Evolutionary conservation across 352 stramenopile species (phyloP), one percentile per base, ranked within the genome.

Genomic region (Phytopythium litorale): DNA sequence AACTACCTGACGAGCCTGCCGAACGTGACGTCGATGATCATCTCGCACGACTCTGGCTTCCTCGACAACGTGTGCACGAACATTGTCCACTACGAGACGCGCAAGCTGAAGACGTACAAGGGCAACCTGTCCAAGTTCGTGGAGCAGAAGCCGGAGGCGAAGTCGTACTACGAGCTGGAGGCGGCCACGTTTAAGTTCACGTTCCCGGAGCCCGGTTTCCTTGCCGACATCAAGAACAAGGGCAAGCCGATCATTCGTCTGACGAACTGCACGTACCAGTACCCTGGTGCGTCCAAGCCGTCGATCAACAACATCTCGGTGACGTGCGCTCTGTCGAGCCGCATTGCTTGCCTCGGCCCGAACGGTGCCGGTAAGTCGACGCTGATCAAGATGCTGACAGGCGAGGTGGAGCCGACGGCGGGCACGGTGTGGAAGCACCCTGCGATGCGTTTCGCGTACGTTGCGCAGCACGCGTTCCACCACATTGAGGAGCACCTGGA

Each of bases 1-100:
- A 87, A 97, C 61, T 98, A 97, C 81, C 71, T 98, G 59, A 87
- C 78, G 64, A 81, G 69, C 49, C 84, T 96, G 60, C 69, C 76
- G 28, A 93, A 98, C 63, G 79, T 95, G 62, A 99, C 96, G 15
- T 85, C 88, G 35, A 84, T 98, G 49, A 93, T 99, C 51, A 96
- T 99, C 52, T 98, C 88, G 70, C 96, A 99, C 81, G 97, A 99
- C 81, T 92, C 96, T 25, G 87, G 89, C 16, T 99, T 99, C 81
- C 75, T 99, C 21, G 98, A 99, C 84, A 97, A 97, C 67, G 94
- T 99, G 15, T 98, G 89, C 68, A 99, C 97, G 2, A 97, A 99
- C 82, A 98, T 98, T 30, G 97, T 99, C 61, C 92, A 99, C 79
- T 98, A 99, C 84, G 93, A 98, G 71, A 94, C 84, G 68, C 94